Base-by-base conservation (phyloP, 202 grass and related monocot species). In the Setaria italica region DNA sequence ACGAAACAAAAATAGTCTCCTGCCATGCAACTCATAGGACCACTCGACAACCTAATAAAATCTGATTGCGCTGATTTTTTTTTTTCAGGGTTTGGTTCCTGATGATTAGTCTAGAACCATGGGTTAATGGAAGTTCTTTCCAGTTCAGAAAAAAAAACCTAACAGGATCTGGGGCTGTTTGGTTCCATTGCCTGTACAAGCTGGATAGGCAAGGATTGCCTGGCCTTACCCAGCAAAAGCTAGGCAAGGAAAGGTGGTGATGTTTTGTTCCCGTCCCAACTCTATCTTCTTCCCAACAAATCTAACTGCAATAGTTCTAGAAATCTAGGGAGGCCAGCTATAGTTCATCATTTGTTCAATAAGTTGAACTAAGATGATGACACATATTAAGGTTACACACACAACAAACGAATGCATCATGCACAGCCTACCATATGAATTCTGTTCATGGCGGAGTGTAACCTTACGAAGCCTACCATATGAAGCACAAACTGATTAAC, bases 21-120 rank as follows among this genome's bases (percentile, higher is more conserved):
- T 55, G 62, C 29, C 35, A 77, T 55, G 14, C 80, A 71, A 60
- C 29, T 6, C n/a, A 29, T 12, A 72, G 41, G 70, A 79, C 53
- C 33, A 80, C 33, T 72, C 1, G 0, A 71, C 11, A 51, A 30
- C 11, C 2, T 42, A 58, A 76, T 5, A 58, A 16, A 39, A 66
- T 37, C 63, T 66, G 33, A 66, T 17, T 66, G 33, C 4, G 11
- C 10, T 62, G 10, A 62, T 1, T 32, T 30, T 30, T 62, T 62
- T 62, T 25, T 62, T 32, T 13, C 21, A 30, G 11, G 25, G 25
- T 13, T 62, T 32, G 21, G 59, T 62, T 62, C 25, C 25, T 62
- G 25, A 32, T 62, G 25, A 62, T 32, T 62, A 13, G 25, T 32
- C 59, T 30, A 32, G 59, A 1, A 3, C 25, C 59, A 62, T 30